Evolutionary conservation across 176 grass and related monocot genomes (phyloP), one percentile per base, ranked within the genome.

Genomic region (Pontederia crassipes): DNA sequence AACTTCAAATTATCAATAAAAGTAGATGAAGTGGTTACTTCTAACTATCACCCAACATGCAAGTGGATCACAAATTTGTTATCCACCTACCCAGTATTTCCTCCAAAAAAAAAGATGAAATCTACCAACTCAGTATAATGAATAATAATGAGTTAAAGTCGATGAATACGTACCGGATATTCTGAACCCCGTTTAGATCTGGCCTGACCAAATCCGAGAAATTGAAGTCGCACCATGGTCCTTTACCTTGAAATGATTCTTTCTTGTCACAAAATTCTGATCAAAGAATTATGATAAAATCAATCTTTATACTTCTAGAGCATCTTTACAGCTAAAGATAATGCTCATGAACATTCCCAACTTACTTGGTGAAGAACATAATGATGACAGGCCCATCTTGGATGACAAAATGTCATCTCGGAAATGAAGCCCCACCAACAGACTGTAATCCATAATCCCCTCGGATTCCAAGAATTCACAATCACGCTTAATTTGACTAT

Each of bases 381-480:
- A 54, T 67, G 65, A 20, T 35, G 65, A 67, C 10, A 54, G 50
- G 28, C 65, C 12, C 8, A 50, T 45, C 15, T 8, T 53, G 40
- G 50, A 45, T 54, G 65, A 17, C 1, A 28, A 67, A 54, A 54
- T 15, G n/a, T 54, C 49, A 75, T 90, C 86, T 49, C 78, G 67
- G 61, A 96, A 96, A 59, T 96, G 91, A 78, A 96, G 68, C 74
- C 91, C 91, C 2, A 96, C 78, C 65, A 96, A 82, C 67, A 96
- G 83, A 61, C 91, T 96, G 58, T 96, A 96, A 73, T 96, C 91
- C 91, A 96, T 96, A 46, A 96, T 96, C 16, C 86, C 75, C 66
- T 87, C 86, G 0, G 77, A 74, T 72, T 96, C 91, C 75, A 96
- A 73, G 65, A 96, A 96, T 26, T 85, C 81, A 14, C 91, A 96